These are phyloP conservation scores for Cordyceps sp. DNA, from an alignment of 2,329 filamentous ascomycete genomes.

Conservation along the genomic window DNA sequence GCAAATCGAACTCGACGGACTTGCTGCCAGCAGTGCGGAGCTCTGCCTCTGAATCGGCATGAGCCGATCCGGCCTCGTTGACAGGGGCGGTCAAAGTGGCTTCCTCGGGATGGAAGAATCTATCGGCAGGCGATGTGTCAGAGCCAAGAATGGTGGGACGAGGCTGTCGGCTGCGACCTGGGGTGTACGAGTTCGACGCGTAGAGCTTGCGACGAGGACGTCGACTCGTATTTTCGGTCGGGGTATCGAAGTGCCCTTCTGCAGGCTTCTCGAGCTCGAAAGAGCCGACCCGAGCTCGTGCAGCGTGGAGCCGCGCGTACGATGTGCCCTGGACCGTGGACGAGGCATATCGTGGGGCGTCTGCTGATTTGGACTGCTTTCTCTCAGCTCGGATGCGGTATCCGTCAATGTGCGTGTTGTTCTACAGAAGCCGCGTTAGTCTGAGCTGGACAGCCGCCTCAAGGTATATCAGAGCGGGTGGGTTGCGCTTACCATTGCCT, in stretches of 20 bases:
- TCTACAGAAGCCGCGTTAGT: conserved; percentile 10
- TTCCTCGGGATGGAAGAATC: conserved; percentile 2
- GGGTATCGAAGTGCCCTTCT: neutral
- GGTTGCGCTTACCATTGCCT: conserved; percentile 16
- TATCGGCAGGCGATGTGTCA: conserved; percentile 1
- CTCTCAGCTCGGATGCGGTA: conserved; percentile 19
- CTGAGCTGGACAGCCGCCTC: neutral
- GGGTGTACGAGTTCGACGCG: conserved; percentile 2
- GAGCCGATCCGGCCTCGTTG: neutral
- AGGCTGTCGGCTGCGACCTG: conserved; percentile 2
- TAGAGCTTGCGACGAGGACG: conserved; percentile 1
- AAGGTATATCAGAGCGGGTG: neutral
- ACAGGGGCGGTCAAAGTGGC: neutral
- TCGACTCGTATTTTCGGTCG: neutral
- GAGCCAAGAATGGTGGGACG: conserved; percentile 4
- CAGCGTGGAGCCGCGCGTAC: neutral
- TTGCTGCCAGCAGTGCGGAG: conserved; percentile 1
- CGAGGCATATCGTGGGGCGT: conserved; percentile 5
- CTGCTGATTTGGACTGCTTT: conserved; percentile 12
- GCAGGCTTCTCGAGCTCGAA: conserved; percentile 2
- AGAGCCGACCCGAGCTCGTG: conserved; percentile 1
- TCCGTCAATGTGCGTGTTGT: conserved; percentile 14
- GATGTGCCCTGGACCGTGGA: neutral
- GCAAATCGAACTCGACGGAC: conserved; percentile 4
- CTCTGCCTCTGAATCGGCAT: neutral